Percentiles rank a stretch among this genome's conserved stretches.
These are phyloP conservation scores for Amanita polypyramis DNA, from an alignment of 768 basidiomycete species.

Conservation along the genomic window DNA sequence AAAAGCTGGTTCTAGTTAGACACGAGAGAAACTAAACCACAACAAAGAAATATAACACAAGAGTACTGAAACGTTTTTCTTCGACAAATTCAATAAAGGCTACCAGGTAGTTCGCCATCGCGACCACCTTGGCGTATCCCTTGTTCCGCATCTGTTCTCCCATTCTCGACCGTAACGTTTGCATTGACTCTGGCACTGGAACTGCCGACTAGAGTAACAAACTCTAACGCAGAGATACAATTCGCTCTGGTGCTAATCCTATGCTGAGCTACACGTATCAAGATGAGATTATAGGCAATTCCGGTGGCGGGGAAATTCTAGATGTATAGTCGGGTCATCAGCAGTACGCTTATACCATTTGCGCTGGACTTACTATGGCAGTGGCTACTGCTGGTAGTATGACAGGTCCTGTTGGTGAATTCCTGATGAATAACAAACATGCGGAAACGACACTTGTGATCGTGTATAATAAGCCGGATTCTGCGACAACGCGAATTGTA, in stretches of 20 bases:
- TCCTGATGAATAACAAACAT: neutral
- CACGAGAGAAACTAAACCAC: too few species aligned
- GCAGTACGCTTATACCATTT: neutral
- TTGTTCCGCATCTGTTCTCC: too few species aligned
- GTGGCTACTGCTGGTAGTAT: neutral
- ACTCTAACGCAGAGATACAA: too few species aligned
- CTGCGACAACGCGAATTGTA: neutral
- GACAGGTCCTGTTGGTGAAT: neutral
- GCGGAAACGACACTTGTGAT: neutral
- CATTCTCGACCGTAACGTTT: too few species aligned
- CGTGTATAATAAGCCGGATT: slow-evolving; percentile 5
- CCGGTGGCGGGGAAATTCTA: neutral
- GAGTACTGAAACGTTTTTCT: too few species aligned
- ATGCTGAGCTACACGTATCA: slow-evolving; percentile 1
- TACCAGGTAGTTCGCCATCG: neutral
- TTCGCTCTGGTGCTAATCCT: neutral
- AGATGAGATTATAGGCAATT: slow-evolving; percentile 6
- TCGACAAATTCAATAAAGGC: too few species aligned
- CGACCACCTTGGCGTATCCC: too few species aligned
- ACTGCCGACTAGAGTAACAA: too few species aligned
- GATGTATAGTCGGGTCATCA: neutral
- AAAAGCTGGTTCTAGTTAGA: too few species aligned
- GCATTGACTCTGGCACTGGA: too few species aligned
- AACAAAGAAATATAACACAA: too few species aligned
- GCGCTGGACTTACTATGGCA: neutral